Evolutionary conservation across 257 asterid species (phyloP).

Genomic region (Perilla frutescens): DNA sequence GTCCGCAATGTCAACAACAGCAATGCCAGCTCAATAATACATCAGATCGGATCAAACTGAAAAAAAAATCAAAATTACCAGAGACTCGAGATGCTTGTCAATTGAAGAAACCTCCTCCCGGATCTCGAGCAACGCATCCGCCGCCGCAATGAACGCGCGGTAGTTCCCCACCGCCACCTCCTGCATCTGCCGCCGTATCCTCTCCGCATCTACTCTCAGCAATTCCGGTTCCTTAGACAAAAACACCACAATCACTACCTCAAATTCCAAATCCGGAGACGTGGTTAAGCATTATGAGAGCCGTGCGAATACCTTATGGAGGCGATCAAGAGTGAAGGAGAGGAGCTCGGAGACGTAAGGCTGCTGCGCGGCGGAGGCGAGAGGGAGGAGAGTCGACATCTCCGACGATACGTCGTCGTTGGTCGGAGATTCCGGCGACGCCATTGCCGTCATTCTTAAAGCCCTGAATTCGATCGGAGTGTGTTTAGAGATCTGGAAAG

Average conservation of each 20-base stretch:
- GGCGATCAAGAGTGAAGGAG: slow-evolving; percentile 97
- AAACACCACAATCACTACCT: slow-evolving; percentile 1
- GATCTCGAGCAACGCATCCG: slow-evolving; percentile 87
- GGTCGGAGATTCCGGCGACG: slow-evolving; percentile 55
- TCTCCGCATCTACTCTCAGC: slow-evolving; percentile 92
- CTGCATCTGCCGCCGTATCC: slow-evolving; percentile 98
- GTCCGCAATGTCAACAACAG: slow-evolving; percentile 23
- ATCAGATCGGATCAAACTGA: slow-evolving; percentile 28
- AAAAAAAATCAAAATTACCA: slow-evolving; percentile 53
- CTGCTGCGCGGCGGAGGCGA: slow-evolving; percentile 91
- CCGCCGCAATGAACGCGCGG: slow-evolving; percentile 89
- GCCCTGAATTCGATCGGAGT: slow-evolving; percentile 38
- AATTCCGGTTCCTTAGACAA: slow-evolving; percentile 84
- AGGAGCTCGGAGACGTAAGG: slow-evolving; percentile 93
- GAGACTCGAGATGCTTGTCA: slow-evolving; percentile 80
- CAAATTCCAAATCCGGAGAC: slow-evolving; percentile 22
- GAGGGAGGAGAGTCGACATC: slow-evolving; percentile 70
- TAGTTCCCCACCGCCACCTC: slow-evolving; percentile 97
- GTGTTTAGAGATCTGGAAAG: slow-evolving; percentile 40
- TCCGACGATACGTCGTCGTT: slow-evolving; percentile 48
- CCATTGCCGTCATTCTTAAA: slow-evolving; percentile 56
- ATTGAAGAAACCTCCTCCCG: slow-evolving; percentile 86
- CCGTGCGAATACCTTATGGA: slow-evolving; percentile 72
- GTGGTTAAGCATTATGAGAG: slow-evolving; percentile 29
- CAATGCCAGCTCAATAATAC: slow-evolving; percentile 37